Evolutionary conservation across 768 basidiomycete genomes (phyloP).

Genomic region (Multifurca ochricompacta): DNA sequence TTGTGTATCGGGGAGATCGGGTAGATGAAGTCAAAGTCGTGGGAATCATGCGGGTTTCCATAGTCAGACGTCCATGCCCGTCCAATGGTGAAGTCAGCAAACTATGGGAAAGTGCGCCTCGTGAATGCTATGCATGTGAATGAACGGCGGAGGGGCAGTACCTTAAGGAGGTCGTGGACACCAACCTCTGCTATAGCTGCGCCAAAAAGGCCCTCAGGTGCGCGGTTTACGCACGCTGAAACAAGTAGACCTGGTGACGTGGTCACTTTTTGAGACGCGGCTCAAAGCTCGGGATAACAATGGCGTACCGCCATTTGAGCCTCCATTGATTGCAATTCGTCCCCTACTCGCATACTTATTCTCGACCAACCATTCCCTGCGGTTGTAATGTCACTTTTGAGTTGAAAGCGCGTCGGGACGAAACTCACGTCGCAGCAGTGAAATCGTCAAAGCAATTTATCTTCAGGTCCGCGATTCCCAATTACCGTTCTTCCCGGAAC

Average conservation of each 20-base stretch:
- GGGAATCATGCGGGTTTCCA: slow-evolving; percentile 63
- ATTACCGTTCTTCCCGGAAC: background rate
- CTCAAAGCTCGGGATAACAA: background rate
- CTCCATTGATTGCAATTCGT: slow-evolving; percentile 72
- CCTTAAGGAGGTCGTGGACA: slow-evolving; percentile 72
- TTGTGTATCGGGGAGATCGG: slow-evolving; percentile 79
- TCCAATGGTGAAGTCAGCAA: slow-evolving; percentile 71
- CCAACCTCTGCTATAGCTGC: slow-evolving; percentile 77
- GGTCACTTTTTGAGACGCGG: background rate
- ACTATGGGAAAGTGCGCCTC: slow-evolving; percentile 32
- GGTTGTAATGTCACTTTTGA: background rate
- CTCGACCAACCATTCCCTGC: slow-evolving; percentile 62
- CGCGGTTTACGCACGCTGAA: slow-evolving; percentile 79
- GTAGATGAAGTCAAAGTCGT: slow-evolving; percentile 80
- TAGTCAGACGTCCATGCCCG: slow-evolving; percentile 76
- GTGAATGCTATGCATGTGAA: background rate
- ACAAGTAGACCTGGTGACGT: slow-evolving; percentile 53
- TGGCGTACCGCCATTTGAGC: slow-evolving; percentile 66
- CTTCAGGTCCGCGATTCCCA: slow-evolving; percentile 27
- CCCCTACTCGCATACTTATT: slow-evolving; percentile 60
- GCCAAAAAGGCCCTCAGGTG: slow-evolving; percentile 69
- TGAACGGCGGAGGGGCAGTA: slow-evolving; percentile 26
- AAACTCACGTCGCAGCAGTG: slow-evolving; percentile 64
- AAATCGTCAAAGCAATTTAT: slow-evolving; percentile 78
- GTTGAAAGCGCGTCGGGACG: background rate